A percentile compares a stretch with the other conserved stretches of the same genome.
phyloP scores from a whole-genome alignment of 768 basidiomycete genomes.

The Lactarius sp. region DNA sequence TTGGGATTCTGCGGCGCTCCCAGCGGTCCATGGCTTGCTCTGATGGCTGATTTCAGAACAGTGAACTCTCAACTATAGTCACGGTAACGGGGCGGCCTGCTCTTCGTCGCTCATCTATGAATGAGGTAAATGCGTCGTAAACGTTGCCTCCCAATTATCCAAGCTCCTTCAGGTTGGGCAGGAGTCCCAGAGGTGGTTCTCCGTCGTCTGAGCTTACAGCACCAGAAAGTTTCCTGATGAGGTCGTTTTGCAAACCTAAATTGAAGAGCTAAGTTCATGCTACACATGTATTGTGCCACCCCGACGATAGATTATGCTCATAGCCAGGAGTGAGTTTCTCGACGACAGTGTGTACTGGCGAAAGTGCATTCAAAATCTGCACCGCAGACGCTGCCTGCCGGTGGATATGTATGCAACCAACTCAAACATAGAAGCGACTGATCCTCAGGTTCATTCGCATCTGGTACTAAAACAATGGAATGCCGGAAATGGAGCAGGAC shows the following conservation, averaged over 20 bases:
- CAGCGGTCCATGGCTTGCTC: not conserved
- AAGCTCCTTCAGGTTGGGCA: not conserved
- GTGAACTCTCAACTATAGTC: not conserved
- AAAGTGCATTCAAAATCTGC: not conserved
- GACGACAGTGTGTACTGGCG: not conserved
- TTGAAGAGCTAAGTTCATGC: no score
- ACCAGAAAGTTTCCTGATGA: not conserved
- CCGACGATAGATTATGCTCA: not conserved
- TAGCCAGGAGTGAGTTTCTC: not conserved
- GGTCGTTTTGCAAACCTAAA: not conserved
- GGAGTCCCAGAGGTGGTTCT: not conserved
- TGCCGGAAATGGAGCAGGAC: no score
- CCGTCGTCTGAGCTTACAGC: not conserved
- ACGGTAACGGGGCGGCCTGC: not conserved
- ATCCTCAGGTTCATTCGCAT: no score
- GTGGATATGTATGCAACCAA: not conserved
- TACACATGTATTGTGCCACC: not conserved
- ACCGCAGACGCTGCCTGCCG: not conserved
- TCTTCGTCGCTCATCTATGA: not conserved
- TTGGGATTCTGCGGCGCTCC: no score
- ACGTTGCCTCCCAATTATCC: not conserved
- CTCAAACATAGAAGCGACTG: no score
- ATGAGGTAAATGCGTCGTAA: not conserved
- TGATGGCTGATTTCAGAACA: not conserved
- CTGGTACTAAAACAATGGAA: no score